Evolutionary conservation across 306 rosid species (phyloP), one percentile per base, ranked within the genome.

Genomic region (Arachis hypogaea): DNA sequence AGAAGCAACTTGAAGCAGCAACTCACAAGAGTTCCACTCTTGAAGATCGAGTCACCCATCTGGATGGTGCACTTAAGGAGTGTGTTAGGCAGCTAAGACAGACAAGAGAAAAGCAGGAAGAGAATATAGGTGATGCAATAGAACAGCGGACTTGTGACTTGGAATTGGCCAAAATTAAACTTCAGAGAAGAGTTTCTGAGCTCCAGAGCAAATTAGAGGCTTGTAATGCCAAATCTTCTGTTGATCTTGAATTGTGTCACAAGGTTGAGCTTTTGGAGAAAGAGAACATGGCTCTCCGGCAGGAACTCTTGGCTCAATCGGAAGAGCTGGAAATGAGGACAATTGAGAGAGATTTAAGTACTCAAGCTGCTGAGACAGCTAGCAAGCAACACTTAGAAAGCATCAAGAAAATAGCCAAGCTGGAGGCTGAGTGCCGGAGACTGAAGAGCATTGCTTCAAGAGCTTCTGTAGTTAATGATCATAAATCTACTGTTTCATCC

Each of bases 61-160:
- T 95, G 63, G 98, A 95, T 74, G 96, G 93, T 64, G 99, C 99
- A 45, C 93, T 95, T 45, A 95, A 87, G 83, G 99, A 95, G 82
- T 92, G 97, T 56, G 99, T 95, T 70, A 86, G 97, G 77, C 98
- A 95, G 86, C 86, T 92, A 63, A 90, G 99, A 79, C 97, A 88
- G 78, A 87, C 93, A 56, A 90, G 97, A 80, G 98, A 95, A 41
- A 96, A 90, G 70, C 96, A 88, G 66, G 98, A 90, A 75, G 85
- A 84, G 60, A 87, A 80, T 70, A 76, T 90, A 47, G 68, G 76
- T 55, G 97, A 83, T 28, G 92, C 91, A n/a, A 82, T 92, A 49
- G 72, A 71, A 14, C 76, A 74, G 63, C 90, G 87, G 83, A 83
- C 89, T 69, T 67, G n/a, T 2, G 88, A 90, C 50, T 88, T 86